Evolutionary conservation across 73 alveolate genomes (phyloP), one percentile per base, ranked within the genome.

Genomic region (Durusdinium trenchii): DNA sequence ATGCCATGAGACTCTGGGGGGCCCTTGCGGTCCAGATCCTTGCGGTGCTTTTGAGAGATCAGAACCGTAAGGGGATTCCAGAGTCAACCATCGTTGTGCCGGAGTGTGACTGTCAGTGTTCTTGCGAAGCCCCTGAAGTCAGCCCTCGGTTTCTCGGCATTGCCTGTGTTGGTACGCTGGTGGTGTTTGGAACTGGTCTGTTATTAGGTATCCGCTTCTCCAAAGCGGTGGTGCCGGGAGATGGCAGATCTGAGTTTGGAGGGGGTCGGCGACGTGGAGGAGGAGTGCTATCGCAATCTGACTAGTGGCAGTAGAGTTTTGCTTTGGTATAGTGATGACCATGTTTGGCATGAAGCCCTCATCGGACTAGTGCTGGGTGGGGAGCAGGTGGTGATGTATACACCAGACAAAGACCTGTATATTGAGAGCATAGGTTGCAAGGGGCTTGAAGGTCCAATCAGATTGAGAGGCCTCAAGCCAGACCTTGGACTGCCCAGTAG

Each of bases 191-290:
- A 20, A 20, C 12, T 35, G 83, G 0, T n/a, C 38, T 1, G 18
- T 20, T 1, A 23, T 69, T 23, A n/a, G 47, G 4, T 23, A 3
- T n/a, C 47, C 32, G 83, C 36, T n/a, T 69, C 23, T 35, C 18
- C 45, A 16, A 14, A 14, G 50, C 32, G 62, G 32, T 12, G 69
- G 32, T 57, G 69, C 32, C 69, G 30, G 30, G 42, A 10, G 40
- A 78, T 38, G 57, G 48, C 61, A 48, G 30, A 48, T 69, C 50
- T 83, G 52, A 57, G 40, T 50, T 73, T 12, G 23, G 30, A 2
- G 5, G 75, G 38, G 0, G 51, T 51, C 32, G 93, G 93, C 18
- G 93, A 83, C 93, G 75, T 50, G 93, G 93, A 83, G 93, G 93
- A 32, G 93, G 93, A 35, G 50, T 48, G 47, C 35, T 83, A 48